A percentile compares a stretch with the other conserved stretches of the same genome.
Conservation (phyloP, 306 rosid genomes). For the Ziziphus jujuba region DNA sequence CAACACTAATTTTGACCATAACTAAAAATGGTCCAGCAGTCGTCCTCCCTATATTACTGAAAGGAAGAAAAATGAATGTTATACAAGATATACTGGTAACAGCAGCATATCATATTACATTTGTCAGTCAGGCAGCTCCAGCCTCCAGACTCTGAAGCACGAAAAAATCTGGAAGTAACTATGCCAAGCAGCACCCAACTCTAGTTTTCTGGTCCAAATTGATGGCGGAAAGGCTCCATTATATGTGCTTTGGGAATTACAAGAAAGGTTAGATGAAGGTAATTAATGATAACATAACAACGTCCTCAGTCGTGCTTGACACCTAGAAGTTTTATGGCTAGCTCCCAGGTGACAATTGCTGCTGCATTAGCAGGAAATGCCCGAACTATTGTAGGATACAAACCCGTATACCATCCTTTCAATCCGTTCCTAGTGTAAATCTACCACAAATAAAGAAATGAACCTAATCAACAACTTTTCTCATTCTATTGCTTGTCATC, state of each 20-base stretch:
- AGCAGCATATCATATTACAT: too few species aligned
- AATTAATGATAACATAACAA: slow-evolving; percentile 18
- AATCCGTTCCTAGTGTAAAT: slow-evolving; percentile 65
- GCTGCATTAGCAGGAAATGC: slow-evolving; percentile 97
- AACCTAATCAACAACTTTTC: background rate
- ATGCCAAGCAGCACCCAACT: background rate
- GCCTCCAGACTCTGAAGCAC: background rate
- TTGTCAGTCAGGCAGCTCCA: too few species aligned
- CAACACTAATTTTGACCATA: too few species aligned
- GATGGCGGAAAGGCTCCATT: background rate
- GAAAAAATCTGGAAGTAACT: background rate
- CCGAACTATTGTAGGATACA: slow-evolving; percentile 77
- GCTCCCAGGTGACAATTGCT: slow-evolving; percentile 90
- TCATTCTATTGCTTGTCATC: background rate
- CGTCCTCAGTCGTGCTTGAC: slow-evolving; percentile 46
- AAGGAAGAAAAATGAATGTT: too few species aligned
- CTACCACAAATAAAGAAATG: slow-evolving; percentile 35
- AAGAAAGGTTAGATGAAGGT: slow-evolving; percentile 6
- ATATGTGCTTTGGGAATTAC: background rate
- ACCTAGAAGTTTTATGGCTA: slow-evolving; percentile 75
- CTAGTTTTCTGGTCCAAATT: background rate
- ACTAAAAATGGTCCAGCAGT: too few species aligned
- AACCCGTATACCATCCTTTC: slow-evolving; percentile 86
- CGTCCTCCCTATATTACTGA: too few species aligned
- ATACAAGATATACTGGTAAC: too few species aligned